Evolutionary conservation across 2,329 filamentous ascomycete genomes (phyloP).

Genomic region (Venturia effusa): DNA sequence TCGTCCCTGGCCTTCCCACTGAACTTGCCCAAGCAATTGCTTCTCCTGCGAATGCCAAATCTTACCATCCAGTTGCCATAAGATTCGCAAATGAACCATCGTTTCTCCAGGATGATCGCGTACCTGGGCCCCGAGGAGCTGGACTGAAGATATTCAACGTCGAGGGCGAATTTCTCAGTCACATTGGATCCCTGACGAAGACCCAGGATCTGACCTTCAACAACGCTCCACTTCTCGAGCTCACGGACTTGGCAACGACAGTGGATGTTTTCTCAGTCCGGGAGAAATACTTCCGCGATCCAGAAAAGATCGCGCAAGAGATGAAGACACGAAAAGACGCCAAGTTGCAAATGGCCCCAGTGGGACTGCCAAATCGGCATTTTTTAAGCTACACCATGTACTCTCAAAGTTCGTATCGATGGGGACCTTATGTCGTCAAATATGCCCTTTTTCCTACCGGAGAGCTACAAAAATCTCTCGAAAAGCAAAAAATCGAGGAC

Average conservation of each 20-base stretch:
- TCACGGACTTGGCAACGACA: conserved; percentile 35
- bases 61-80: not conserved
- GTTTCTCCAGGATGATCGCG: conserved; percentile 22
- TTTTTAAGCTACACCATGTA: conserved; percentile 31
- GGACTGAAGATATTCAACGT: conserved; percentile 41
- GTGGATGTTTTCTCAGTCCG: conserved; percentile 33
- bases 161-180: conserved; percentile 30
- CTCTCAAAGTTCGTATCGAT: conserved; percentile 38
- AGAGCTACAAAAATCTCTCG: conserved; percentile 30
- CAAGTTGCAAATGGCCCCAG: conserved; percentile 29
- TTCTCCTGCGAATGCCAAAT: not conserved
- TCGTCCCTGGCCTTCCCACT: conserved; percentile 30
- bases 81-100: conserved; percentile 4
- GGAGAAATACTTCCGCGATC: conserved; percentile 27
- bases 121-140: conserved; percentile 36
- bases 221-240: conserved; percentile 36
- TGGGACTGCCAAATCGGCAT: conserved; percentile 30
- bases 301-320: conserved; percentile 30
- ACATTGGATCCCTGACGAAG: conserved; percentile 22
- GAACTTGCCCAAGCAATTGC: conserved; percentile 22
- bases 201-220: conserved; percentile 39
- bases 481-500: conserved; percentile 26
- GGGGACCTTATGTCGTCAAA: conserved; percentile 37
- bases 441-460: conserved; percentile 34
- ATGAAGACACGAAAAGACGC: conserved; percentile 28